phyloP scores from a whole-genome alignment of 768 basidiomycete species.

The Dacryopinax spathularia region DNA sequence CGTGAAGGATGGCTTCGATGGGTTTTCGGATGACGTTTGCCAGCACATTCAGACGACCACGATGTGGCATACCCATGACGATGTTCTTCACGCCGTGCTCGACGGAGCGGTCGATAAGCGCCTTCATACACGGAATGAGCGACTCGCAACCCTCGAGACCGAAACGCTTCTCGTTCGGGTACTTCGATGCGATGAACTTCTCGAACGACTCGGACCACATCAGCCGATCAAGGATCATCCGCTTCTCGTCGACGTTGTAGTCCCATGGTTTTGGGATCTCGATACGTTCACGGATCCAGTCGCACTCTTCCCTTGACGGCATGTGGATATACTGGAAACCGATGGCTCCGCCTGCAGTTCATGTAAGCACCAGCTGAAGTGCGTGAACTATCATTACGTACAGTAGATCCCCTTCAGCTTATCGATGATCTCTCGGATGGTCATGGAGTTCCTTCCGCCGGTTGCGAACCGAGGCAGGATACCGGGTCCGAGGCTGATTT shows the following conservation, averaged over 20 bases:
- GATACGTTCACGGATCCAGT: conserved; percentile 95
- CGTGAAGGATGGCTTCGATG: conserved; percentile 92
- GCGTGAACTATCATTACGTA: conserved; percentile 28
- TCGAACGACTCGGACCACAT: conserved; percentile 99
- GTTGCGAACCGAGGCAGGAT: conserved; percentile 91
- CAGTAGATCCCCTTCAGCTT: conserved; percentile 88
- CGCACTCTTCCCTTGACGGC: conserved; percentile 94
- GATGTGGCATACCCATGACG: conserved; percentile 98
- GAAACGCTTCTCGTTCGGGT: conserved; percentile 98
- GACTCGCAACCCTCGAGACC: conserved; percentile 97
- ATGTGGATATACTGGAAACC: conserved; percentile 93
- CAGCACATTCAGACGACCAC: conserved; percentile 93
- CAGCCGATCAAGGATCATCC: conserved; percentile 95
- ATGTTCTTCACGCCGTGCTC: conserved; percentile 91
- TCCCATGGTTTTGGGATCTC: conserved; percentile 96
- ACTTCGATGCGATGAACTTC: conserved; percentile 95
- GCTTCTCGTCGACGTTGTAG: conserved; percentile 95
- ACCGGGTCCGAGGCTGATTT: conserved; percentile 87
- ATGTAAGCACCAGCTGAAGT: conserved; percentile 1
- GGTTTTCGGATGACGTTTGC: conserved; percentile 98
- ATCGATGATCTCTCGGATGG: conserved; percentile 79
- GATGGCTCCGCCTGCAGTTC: conserved; percentile 54
- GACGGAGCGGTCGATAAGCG: conserved; percentile 94
- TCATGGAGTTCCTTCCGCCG: conserved; percentile 74
- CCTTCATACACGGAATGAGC: conserved; percentile 98